Base-by-base conservation (phyloP, 2,329 filamentous ascomycete genomes). In the Phialophora expanda region DNA sequence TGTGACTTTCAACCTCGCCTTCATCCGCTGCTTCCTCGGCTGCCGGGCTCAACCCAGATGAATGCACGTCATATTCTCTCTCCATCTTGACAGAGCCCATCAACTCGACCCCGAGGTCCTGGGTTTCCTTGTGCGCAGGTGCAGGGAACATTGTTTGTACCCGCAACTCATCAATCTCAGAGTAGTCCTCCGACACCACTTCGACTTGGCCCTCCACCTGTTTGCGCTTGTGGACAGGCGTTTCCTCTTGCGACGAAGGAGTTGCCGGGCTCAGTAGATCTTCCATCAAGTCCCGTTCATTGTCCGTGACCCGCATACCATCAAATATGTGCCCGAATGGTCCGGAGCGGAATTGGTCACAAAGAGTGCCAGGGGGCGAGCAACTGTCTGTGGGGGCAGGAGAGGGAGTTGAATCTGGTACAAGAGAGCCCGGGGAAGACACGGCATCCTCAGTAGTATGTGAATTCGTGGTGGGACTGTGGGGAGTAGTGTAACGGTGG, bases 211-310 rank as follows among this genome's bases (percentile, higher is more conserved):
- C 32, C 20, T 26, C 9, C 3, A 41, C 41, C 22, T 17, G 34
- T n/a, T 59, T 64, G 4, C 50, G 55, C 41, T 65, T 56, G 14
- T 22, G 24, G 46, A 7, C 41, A 12, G 41, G n/a, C 9, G 28
- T 3, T 24, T 55, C 46, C 30, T 38, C 32, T 28, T 53, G 51
- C 5, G 28, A 6, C 6, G 22, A 4, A 7, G 28, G 11, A 14
- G 51, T 28, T 11, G 20, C 4, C 22, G 60, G 65, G 28, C 41
- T 63, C 26, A 69, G 50, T 6, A 69, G 56, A 57, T 69, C 65
- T 50, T 67, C 55, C 67, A 69, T 64, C 56, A 69, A 28, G 22
- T 67, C 63, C 11, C 65, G 62, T 54, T 69, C 67, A n/a, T 69
- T 66, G 12, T 69, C 67, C 2, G 67, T 69, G 22, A 67, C 17